These are phyloP conservation scores for Geotrichum candidum DNA, from an alignment of 1,139 yeast species.

Conservation along the genomic window DNA sequence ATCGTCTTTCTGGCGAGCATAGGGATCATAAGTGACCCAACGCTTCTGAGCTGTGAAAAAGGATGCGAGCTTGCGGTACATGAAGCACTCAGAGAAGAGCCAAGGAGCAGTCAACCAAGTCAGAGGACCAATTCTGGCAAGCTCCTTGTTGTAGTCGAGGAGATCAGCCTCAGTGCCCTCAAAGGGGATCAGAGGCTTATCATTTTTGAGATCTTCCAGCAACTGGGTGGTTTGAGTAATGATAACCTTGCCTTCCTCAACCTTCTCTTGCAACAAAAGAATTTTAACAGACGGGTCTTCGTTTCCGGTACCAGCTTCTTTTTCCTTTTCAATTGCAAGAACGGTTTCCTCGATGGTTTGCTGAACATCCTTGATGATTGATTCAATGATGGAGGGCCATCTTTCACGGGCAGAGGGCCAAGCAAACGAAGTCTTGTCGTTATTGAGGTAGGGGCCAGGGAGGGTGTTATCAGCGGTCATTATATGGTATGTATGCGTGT, in stretches of 20 bases:
- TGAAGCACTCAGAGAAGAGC: conserved; percentile 79
- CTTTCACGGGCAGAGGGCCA: conserved; percentile 69
- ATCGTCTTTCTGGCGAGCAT: conserved; percentile 58
- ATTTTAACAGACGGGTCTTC: not conserved
- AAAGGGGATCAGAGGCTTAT: conserved; percentile 26
- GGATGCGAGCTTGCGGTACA: conserved; percentile 61
- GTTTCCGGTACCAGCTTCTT: not conserved
- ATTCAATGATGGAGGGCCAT: conserved; percentile 80
- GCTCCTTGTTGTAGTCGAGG: conserved; percentile 35
- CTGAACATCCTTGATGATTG: conserved; percentile 56
- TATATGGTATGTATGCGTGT: not conserved
- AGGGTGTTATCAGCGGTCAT: conserved; percentile 4
- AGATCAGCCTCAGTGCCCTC: conserved; percentile 28
- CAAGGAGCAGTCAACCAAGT: conserved; percentile 91
- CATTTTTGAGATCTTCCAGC: conserved; percentile 33
- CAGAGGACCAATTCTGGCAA: conserved; percentile 38
- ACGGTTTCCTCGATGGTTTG: conserved; percentile 30
- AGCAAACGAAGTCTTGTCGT: conserved; percentile 74
- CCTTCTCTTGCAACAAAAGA: conserved; percentile 19
- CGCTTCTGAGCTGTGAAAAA: conserved; percentile 38
- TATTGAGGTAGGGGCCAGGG: conserved; percentile 42
- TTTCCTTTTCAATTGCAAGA: conserved; percentile 25
- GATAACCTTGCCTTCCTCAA: conserved; percentile 35
- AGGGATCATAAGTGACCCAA: conserved; percentile 67
- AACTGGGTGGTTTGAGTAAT: conserved; percentile 35